Percentiles rank a stretch among this genome's conserved stretches.
phyloP scores from a whole-genome alignment of 2,329 filamentous ascomycete genomes.

The Diaporthe eres region DNA sequence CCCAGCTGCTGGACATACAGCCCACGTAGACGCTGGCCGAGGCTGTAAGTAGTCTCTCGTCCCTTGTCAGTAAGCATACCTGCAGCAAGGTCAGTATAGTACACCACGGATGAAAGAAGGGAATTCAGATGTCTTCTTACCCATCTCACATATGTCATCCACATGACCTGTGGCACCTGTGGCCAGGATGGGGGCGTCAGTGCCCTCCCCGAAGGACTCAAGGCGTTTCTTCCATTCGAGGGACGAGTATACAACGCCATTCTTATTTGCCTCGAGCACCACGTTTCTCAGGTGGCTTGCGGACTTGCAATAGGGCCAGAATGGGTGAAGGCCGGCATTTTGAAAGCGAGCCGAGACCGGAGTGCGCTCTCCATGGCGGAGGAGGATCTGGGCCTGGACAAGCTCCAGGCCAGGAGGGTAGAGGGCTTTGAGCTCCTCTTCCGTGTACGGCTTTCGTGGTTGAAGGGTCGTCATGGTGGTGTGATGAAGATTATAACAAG shows the following conservation, averaged over 20 bases:
- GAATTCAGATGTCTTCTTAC: background rate
- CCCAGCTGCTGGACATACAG: constrained; percentile 83
- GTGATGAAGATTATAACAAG: background rate
- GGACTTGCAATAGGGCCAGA: constrained; percentile 93
- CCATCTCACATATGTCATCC: constrained; percentile 85
- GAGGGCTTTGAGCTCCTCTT: constrained; percentile 83
- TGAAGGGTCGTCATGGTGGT: constrained; percentile 82
- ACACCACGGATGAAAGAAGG: background rate
- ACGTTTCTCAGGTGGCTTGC: constrained; percentile 76
- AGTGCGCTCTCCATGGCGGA: constrained; percentile 85
- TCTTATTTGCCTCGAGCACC: constrained; percentile 59
- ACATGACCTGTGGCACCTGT: constrained; percentile 76
- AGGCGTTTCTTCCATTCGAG: constrained; percentile 79
- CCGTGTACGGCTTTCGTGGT: constrained; percentile 82
- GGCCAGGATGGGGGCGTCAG: constrained; percentile 78
- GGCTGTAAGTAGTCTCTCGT: constrained; percentile 77
- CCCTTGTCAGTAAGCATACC: constrained; percentile 83
- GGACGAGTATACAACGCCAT: constrained; percentile 57
- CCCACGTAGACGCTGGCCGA: constrained; percentile 76
- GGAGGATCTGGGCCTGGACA: constrained; percentile 89
- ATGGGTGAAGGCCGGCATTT: constrained; percentile 76
- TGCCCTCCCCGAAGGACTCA: constrained; percentile 81
- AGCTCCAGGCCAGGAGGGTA: constrained; percentile 87
- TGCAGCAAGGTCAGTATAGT: background rate
- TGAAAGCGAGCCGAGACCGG: constrained; percentile 91